Evolutionary conservation across 2,329 filamentous ascomycete genomes (phyloP), one percentile per base, ranked within the genome.

Genomic region (Mycogone perniciosa): DNA sequence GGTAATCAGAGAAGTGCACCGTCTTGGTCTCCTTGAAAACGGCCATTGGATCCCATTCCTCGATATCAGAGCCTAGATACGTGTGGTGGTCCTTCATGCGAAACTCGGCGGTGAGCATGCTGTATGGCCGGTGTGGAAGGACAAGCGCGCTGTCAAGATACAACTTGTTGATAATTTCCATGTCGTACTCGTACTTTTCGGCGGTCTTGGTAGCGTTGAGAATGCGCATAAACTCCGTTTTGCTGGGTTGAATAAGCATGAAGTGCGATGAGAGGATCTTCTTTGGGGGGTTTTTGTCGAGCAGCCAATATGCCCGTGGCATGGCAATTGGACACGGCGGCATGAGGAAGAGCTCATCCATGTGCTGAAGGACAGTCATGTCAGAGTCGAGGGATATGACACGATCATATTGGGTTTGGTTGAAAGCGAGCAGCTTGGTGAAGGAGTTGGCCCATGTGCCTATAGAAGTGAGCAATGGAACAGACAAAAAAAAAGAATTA

Each of bases 331-430:
- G 71, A 1, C 77, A 74, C 1, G 70, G 63, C 0, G 85, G 86
- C 1, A 86, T 71, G 30, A 85, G 75, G 67, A 89, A 89, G 0
- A 89, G 73, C 49, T 88, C 84, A 57, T 89, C 86, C 73, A 89
- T 77, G 26, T 73, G 67, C 53, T 82, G 72, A 4, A 86, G 73
- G 3, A 89, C 67, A 1, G 78, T 78, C 26, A 80, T 73, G 60
- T 89, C 85, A 7, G 82, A 84, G 62, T 88, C 73, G 1, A 75
- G 63, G 43, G 82, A 80, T 6, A 71, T 56, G 1, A 76, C 71
- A 0, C 66, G 62, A 0, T 53, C 50, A 37, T 86, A 88, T 50
- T 82, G 73, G 0, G 78, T 80, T 47, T 86, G 80, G 52, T 83
- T 83, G 62, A 87, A 88, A 2, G 83, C 81, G 20, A 85, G 74